Base-by-base conservation (phyloP, 257 asterid genomes). In the Solanum paucissectum region DNA sequence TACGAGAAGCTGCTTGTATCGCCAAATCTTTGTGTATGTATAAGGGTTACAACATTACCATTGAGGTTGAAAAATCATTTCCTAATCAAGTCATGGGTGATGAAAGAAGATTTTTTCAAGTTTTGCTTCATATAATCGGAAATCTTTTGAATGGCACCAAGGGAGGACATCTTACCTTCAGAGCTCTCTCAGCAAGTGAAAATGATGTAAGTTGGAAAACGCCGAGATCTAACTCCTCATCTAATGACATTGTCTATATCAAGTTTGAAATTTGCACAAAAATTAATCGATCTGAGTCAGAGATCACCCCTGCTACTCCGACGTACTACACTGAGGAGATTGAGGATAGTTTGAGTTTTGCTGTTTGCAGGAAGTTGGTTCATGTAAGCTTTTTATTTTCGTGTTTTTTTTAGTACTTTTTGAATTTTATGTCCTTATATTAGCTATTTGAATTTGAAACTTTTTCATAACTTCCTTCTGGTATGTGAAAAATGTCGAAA, bases 61-160 rank as follows among this genome's bases (percentile, higher is more conserved):
- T 94, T 16, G 98, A 97, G 76, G 96, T 95, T 12, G 99, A 94
- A 68, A 96, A 91, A 83, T 86, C 94, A 32, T 90, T 97, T 89
- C 98, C 97, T 9, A 92, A 95, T 90, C 91, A 92, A 87, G 95
- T 97, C 14, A 90, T 95, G 93, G 99, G 99, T n/a, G 99, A 97
- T 75, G 98, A 97, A 89, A 92, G 96, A 85, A 89, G 99, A 83
- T 92, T 96, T 44, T 94, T 95, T 89, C 98, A 95, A 91, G 98
- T 95, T 32, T 87, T 97, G 87, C 88, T 97, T 88, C 98, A 97
- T 91, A 94, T 97, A 97, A 95, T 97, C 20, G 95, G 99, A 81
- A 95, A 90, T 91, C 90, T 94, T 52, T 89, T 97, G 87, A 91
- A 90, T 86, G 93, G 92, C 77, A 93, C 90, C 87, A 91, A 86